These are phyloP conservation scores for Arthrobotrys megalospora DNA, from an alignment of 2,329 filamentous ascomycete species.

Conservation along the genomic window DNA sequence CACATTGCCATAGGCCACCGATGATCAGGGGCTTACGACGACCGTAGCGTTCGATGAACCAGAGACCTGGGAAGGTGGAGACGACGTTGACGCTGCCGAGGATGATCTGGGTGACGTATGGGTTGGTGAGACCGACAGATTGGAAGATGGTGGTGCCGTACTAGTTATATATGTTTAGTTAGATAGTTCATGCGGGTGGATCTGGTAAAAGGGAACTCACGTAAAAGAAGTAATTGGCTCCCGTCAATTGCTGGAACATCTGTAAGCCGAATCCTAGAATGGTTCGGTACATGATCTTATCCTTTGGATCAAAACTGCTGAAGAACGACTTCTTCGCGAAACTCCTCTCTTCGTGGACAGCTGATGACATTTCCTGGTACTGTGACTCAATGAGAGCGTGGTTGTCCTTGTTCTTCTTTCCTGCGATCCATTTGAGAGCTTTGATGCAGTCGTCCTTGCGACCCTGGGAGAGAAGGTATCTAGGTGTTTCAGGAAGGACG, in stretches of 20 bases:
- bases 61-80: constrained; percentile 78
- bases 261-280: constrained; percentile 76
- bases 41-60: constrained; percentile 78
- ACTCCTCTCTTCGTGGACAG: constrained; percentile 71
- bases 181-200: neutral
- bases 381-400: constrained; percentile 65
- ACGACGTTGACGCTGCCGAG: constrained; percentile 78
- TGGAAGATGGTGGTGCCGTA: constrained; percentile 79
- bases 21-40: constrained; percentile 78
- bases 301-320: constrained; percentile 77
- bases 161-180: constrained; percentile 66
- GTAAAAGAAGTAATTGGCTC: constrained; percentile 66
- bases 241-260: constrained; percentile 78
- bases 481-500: constrained; percentile 73
- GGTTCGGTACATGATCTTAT: constrained; percentile 76
- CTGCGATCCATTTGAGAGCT: constrained; percentile 63
- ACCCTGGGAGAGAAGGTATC: constrained; percentile 66
- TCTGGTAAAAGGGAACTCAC: constrained; percentile 24
- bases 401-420: constrained; percentile 62
- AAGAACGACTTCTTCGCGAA: constrained; percentile 74
- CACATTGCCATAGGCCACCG: constrained; percentile 78
- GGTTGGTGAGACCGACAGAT: constrained; percentile 77
- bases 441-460: constrained; percentile 61
- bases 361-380: constrained; percentile 72
- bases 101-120: constrained; percentile 78